These are phyloP conservation scores for Coniochaeta sp. DNA, from an alignment of 2,329 filamentous ascomycete genomes.

Conservation along the genomic window DNA sequence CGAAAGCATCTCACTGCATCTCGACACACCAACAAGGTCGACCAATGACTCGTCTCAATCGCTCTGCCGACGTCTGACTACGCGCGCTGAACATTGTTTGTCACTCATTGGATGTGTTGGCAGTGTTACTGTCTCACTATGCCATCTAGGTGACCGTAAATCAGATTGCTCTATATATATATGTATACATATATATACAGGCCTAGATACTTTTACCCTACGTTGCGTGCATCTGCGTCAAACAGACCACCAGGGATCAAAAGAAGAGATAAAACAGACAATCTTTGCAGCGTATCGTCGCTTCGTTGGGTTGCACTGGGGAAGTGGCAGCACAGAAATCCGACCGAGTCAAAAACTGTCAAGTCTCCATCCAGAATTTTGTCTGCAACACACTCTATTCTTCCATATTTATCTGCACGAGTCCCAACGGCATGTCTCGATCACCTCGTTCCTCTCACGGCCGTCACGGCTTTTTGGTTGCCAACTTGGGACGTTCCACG, in stretches of 20 bases:
- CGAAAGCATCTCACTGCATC: not conserved
- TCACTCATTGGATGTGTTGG: not conserved
- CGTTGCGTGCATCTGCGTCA: not conserved
- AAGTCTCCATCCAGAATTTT: not conserved
- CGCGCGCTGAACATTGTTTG: not conserved
- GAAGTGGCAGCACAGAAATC: not conserved
- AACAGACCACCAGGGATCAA: not conserved
- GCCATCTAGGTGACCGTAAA: not conserved
- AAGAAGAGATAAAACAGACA: not conserved
- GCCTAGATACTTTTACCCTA: not conserved
- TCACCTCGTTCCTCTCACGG: not conserved
- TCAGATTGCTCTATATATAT: not conserved
- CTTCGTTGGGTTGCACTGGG: not conserved
- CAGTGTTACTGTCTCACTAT: not conserved
- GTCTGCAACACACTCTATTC: not conserved
- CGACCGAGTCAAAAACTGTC: not conserved
- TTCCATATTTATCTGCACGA: not conserved
- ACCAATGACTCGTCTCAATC: not conserved
- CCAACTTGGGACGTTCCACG: not conserved
- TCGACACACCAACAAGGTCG: not conserved
- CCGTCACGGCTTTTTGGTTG: too few species aligned
- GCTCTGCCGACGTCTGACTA: constrained; percentile 1
- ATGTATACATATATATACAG: too few species aligned
- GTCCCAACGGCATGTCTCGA: not conserved
- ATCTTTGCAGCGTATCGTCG: not conserved